Percentiles rank a stretch among this genome's conserved stretches.
Conservation (phyloP, 2,329 filamentous ascomycete species). For the Ceratocystis destructans region DNA sequence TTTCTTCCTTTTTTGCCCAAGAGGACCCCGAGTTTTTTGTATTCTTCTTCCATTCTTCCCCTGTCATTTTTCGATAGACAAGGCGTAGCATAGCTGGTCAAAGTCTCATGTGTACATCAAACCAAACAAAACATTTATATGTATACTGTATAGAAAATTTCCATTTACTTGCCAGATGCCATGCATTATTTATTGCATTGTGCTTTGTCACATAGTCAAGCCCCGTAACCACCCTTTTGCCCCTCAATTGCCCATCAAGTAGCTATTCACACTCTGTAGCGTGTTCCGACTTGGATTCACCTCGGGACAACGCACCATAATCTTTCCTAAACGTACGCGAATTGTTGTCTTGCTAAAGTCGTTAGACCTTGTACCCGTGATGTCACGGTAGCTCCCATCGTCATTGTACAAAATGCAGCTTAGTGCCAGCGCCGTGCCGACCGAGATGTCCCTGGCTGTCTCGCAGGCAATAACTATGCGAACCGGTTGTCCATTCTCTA, state of each 20-base stretch:
- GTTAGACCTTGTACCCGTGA: slow-evolving; percentile 19
- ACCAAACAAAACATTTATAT: not conserved
- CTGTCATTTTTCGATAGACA: not conserved
- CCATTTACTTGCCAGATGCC: not conserved
- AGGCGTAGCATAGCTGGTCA: not conserved
- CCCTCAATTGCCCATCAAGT: slow-evolving; percentile 52
- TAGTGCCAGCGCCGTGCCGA: slow-evolving; percentile 63
- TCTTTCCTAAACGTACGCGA: slow-evolving; percentile 62
- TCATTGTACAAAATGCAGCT: slow-evolving; percentile 60
- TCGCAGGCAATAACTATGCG: slow-evolving; percentile 53
- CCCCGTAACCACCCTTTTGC: not conserved
- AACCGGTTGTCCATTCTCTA: not conserved
- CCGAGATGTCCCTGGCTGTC: slow-evolving; percentile 64
- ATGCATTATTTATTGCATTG: no score
- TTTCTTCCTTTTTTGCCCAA: not conserved
- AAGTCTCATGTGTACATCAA: not conserved
- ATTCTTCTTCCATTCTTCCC: not conserved
- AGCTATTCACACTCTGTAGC: slow-evolving; percentile 82
- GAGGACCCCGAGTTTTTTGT: not conserved
- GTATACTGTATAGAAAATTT: not conserved
- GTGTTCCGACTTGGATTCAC: slow-evolving; percentile 76
- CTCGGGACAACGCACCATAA: slow-evolving; percentile 64
- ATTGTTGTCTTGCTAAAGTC: slow-evolving; percentile 61
- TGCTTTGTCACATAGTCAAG: no score
- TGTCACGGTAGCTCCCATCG: slow-evolving; percentile 34